Conservation (phyloP, 352 stramenopile genomes). For the Globisporangium heterothallicum region DNA sequence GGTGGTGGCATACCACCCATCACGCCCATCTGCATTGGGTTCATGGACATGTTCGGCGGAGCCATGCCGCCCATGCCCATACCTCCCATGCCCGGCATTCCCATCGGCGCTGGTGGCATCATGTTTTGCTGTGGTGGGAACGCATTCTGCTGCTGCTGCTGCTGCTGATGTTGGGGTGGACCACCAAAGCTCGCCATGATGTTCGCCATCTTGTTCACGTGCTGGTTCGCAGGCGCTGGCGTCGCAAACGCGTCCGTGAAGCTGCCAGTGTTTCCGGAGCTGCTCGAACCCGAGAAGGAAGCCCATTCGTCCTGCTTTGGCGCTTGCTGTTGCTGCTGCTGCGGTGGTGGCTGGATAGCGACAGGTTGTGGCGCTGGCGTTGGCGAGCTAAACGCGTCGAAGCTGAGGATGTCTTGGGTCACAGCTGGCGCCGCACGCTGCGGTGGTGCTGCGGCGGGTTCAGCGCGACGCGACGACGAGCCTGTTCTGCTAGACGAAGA, state of each 20-base stretch:
- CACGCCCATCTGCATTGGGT: conserved; percentile 20
- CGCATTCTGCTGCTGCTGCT: conserved; percentile 21
- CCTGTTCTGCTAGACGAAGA: conserved; percentile 18
- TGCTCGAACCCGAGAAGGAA: conserved; percentile 53
- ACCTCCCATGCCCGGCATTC: conserved; percentile 17
- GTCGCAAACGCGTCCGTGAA: conserved; percentile 44
- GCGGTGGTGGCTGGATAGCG: conserved; percentile 6
- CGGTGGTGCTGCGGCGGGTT: conserved; percentile 24
- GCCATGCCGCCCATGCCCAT: conserved; percentile 32
- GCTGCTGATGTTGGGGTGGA: conserved; percentile 15
- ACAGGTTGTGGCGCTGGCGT: conserved; percentile 22
- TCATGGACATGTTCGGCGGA: conserved; percentile 22
- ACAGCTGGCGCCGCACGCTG: conserved; percentile 16
- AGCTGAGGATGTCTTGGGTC: conserved; percentile 64
- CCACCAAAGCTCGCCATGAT: conserved; percentile 85
- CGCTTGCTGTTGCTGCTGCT: conserved; percentile 9
- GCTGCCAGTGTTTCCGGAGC: conserved; percentile 15
- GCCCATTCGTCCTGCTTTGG: conserved; percentile 71
- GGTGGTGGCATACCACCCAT: conserved; percentile 16
- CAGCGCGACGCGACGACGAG: conserved; percentile 25
- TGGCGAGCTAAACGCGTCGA: conserved; percentile 56
- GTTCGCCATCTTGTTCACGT: conserved; percentile 76
- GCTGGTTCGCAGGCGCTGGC: conserved; percentile 35
- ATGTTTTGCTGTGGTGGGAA: conserved; percentile 27
- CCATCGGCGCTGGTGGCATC: conserved; percentile 36